Evolutionary conservation across 1,284 basidiomycete species (phyloP).

Genomic region (Athelia psychrophila): DNA sequence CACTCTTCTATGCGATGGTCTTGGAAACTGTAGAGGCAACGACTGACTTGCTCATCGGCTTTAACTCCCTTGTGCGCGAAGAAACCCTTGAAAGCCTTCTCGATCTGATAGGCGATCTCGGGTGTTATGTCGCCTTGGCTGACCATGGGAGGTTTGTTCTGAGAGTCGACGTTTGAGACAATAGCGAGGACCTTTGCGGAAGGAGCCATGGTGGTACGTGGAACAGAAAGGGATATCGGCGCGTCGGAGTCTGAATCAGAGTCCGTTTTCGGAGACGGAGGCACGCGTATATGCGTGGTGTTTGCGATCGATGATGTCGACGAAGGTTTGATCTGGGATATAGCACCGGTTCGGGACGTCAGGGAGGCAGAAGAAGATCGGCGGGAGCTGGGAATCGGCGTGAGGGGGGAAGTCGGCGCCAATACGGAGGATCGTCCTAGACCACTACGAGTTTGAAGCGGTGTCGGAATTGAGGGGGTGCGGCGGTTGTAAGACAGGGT

Average conservation of each 20-base stretch:
- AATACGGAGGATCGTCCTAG: too few species aligned
- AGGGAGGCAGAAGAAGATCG: too few species aligned
- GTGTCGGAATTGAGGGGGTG: too few species aligned
- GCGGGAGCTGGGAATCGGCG: too few species aligned
- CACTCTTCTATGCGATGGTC: not conserved
- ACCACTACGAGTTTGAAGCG: too few species aligned
- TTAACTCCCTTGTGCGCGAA: not conserved
- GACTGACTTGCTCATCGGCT: not conserved
- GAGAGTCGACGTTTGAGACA: not conserved
- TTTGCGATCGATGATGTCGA: too few species aligned
- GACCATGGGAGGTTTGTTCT: not conserved
- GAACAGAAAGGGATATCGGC: not conserved
- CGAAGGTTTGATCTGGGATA: too few species aligned
- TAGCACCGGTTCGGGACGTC: too few species aligned
- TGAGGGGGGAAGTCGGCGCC: too few species aligned
- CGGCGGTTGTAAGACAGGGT: too few species aligned
- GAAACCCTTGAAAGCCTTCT: not conserved
- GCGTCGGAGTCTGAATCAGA: not conserved
- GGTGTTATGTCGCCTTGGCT: not conserved
- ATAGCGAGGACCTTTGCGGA: not conserved
- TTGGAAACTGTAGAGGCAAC: not conserved
- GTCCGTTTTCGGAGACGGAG: too few species aligned
- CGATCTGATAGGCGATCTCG: not conserved
- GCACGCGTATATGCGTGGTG: conserved; percentile 11
- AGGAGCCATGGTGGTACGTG: not conserved